Base-by-base conservation (phyloP, 148 eudicot genomes). In the Vaccinium corymbosum region DNA sequence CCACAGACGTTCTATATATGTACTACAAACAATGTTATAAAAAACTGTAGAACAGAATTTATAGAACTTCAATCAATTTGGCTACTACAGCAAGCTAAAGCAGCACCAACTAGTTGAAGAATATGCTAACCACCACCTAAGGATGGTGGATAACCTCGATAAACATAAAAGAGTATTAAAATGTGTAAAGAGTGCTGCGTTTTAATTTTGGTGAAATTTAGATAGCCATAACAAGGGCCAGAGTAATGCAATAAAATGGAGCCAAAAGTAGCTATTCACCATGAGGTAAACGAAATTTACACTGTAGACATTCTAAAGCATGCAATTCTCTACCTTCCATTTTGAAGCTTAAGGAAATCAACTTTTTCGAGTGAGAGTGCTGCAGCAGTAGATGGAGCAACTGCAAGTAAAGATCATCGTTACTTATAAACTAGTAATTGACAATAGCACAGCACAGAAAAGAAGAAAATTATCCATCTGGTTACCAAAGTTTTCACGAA, bases 341-440 rank as follows among this genome's bases (percentile, higher is more conserved):
- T 97, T 87, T 97, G 99, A 89, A 97, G 97, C 89, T 94, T 97
- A 57, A 93, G 95, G 88, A 97, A 97, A 89, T 94, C 93, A 81
- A 83, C 84, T 84, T 90, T 91, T 71, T 88, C 94, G 55, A 89
- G 90, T 61, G 90, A 86, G 80, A 87, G 92, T 81, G 82, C 81
- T 46, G 84, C 87, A 80, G 91, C 81, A 38, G 94, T 77, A 83
- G 94, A 91, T 80, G 93, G 85, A 81, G 93, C 89, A 86, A 95
- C 99, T 94, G 96, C 92, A 90, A 88, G 79, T 83, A 87, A 86
- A 76, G 35, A 75, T 50, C 62, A 53, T 59, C 9, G 2, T 55
- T 38, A 83, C 17, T 59, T 48, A 57, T 13, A 83, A 76, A 46
- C 15, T 20, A 50, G 42, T 10, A 52, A 48, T 42, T 56, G 46